Evolutionary conservation across 179 eudicot species (phyloP).

Genomic region (Beta corolliflora): DNA sequence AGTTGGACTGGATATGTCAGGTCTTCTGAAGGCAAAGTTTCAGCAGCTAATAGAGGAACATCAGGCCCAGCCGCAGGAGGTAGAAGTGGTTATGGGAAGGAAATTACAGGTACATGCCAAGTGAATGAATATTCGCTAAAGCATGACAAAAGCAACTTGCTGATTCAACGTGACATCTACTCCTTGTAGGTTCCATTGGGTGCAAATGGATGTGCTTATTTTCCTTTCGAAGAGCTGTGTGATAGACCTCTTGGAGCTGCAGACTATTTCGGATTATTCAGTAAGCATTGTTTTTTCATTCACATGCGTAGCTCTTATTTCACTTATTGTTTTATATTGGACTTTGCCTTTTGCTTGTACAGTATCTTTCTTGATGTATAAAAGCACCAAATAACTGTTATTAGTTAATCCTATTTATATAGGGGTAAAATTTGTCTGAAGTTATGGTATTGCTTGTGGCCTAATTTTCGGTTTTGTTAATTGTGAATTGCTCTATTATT

Average conservation of each 20-base stretch:
- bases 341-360: not conserved
- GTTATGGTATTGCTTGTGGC: not conserved
- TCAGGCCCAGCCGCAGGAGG: slow-evolving; percentile 60
- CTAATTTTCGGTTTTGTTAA: not conserved
- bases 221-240: slow-evolving; percentile 85
- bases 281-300: slow-evolving; percentile 46
- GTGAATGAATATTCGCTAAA: not conserved
- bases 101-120: slow-evolving; percentile 56
- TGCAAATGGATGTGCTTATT: slow-evolving; percentile 92
- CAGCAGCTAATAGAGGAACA: slow-evolving; percentile 62
- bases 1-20: slow-evolving; percentile 54
- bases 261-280: slow-evolving; percentile 86
- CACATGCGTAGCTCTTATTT: not conserved
- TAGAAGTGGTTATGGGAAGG: slow-evolving; percentile 97
- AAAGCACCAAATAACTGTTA: not conserved
- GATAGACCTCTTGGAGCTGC: slow-evolving; percentile 98
- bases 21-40: slow-evolving; percentile 62
- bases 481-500: not conserved
- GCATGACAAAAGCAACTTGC: not conserved
- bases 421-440: not conserved
- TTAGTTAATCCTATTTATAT: not conserved
- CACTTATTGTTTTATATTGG: not conserved
- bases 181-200: slow-evolving; percentile 70
- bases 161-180: not conserved
- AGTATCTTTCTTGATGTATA: not conserved